Conservation (phyloP, 345 rosid species). For the Lepidium didymum region DNA sequence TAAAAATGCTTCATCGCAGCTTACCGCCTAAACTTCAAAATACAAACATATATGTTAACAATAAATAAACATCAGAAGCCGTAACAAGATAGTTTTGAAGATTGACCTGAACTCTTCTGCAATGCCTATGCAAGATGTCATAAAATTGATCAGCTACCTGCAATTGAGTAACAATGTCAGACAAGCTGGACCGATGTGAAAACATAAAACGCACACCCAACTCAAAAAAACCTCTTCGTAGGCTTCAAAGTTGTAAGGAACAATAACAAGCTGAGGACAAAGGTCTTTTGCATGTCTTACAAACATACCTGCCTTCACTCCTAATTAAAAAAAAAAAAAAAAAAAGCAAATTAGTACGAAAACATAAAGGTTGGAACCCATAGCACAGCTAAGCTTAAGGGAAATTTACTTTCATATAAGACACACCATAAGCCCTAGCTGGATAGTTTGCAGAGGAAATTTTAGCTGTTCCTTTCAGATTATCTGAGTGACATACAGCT, state of each 20-base stretch:
- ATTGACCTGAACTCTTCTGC: slow-evolving; percentile 75
- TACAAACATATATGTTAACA: slow-evolving; percentile 7
- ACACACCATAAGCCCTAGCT: slow-evolving; percentile 82
- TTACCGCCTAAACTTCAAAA: slow-evolving; percentile 56
- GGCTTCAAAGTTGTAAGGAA: slow-evolving; percentile 87
- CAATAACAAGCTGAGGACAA: slow-evolving; percentile 76
- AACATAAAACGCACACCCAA: not conserved
- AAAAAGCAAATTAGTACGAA: not conserved
- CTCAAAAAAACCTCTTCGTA: slow-evolving; percentile 55
- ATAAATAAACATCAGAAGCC: not conserved
- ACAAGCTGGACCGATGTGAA: not conserved
- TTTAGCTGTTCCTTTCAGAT: slow-evolving; percentile 93
- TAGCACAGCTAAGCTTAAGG: slow-evolving; percentile 1
- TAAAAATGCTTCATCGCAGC: slow-evolving; percentile 98
- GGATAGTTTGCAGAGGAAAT: slow-evolving; percentile 96
- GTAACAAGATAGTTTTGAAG: not conserved
- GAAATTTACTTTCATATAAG: slow-evolving; percentile 19
- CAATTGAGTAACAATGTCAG: slow-evolving; percentile 22
- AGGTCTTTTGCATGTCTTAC: slow-evolving; percentile 85
- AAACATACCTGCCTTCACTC: slow-evolving; percentile 89
- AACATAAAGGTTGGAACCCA: not conserved
- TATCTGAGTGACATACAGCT: slow-evolving; percentile 90
- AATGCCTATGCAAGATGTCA: slow-evolving; percentile 74
- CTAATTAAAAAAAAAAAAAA: slow-evolving; percentile 34
- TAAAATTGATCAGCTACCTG: slow-evolving; percentile 96